Conservation (phyloP, 2,329 filamentous ascomycete species). For the Colletotrichum gigasporum region DNA sequence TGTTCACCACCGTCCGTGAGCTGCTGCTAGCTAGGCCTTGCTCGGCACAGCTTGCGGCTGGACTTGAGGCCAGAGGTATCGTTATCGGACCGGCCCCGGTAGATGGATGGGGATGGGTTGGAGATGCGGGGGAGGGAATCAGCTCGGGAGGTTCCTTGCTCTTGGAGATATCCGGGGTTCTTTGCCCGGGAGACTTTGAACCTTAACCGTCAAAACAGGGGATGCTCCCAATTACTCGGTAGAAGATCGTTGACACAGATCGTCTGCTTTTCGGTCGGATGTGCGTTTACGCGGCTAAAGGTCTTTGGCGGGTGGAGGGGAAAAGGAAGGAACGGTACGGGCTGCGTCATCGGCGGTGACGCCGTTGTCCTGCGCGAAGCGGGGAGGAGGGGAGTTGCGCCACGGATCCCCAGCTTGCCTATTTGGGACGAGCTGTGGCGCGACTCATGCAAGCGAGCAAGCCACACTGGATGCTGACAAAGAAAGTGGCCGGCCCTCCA, state of each 20-base stretch:
- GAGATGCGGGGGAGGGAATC: neutral
- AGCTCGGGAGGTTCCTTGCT: no score
- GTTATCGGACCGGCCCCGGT: no score
- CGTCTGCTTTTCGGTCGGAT: no score
- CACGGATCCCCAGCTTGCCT: neutral
- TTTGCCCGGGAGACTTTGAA: no score
- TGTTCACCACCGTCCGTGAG: neutral
- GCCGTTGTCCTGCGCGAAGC: neutral
- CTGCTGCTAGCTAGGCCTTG: neutral
- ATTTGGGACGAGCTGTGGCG: neutral
- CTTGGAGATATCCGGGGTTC: no score
- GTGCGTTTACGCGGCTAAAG: neutral
- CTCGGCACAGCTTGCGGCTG: neutral
- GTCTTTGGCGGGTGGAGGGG: neutral
- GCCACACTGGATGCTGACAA: neutral
- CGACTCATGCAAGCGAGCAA: neutral
- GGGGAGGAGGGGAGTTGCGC: neutral
- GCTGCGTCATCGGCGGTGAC: constrained; percentile 9
- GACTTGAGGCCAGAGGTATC: no score
- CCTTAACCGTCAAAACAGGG: no score
- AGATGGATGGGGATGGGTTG: neutral
- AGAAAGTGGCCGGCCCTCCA: neutral
- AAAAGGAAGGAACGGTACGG: neutral
- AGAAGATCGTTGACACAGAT: no score
- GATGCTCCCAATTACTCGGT: no score